Evolutionary conservation across 2,329 filamentous ascomycete species (phyloP), one percentile per base, ranked within the genome.

Genomic region (Bipolaris zeicola): DNA sequence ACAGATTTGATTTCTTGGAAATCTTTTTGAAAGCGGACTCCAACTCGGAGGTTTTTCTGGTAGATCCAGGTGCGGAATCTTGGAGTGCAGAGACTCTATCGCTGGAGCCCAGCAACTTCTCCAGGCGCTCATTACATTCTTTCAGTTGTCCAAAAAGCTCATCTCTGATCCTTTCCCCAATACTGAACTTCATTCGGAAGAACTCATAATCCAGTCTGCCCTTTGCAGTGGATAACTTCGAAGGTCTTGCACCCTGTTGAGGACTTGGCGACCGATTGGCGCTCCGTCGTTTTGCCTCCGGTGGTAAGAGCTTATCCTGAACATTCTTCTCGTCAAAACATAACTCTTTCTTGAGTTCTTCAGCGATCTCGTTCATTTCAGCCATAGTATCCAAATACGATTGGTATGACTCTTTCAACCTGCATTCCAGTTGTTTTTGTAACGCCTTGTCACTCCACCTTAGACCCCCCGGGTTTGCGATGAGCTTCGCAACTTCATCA

Each of bases 71-170:
- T 18, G 46, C 22, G 28, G 36, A 20, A 18, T 57, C 45, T 33
- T 61, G 41, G n/a, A 64, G 44, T 8, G 51, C 54, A 13, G 60
- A 57, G 3, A 67, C 24, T 24, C 52, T 60, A 50, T 67, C 60
- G 44, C 63, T 67, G 1, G 58, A 55, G 20, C 47, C 58, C 4
- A 68, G 46, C 13, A 68, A 63, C 53, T 63, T 67, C 34, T 66
- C 58, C 24, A 68, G 22, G 3, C 60, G 57, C 14, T 49, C 55
- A 39, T 67, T 68, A 38, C 53, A 62, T 38, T 65, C 56, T 38
- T 65, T 61, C 5, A 68, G 46, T 37, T 60, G 55, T 3, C 31
- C 50, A 22, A 68, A 60, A 3, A 66, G 57, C 37, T 57, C 55
- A 4, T 57, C 47, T 42, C 65, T 55, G 5, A 50, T 39, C 2